A percentile compares a stretch with the other conserved stretches of the same genome.
phyloP scores from a whole-genome alignment of 2,329 filamentous ascomycete genomes.

The Colletotrichum sp. region DNA sequence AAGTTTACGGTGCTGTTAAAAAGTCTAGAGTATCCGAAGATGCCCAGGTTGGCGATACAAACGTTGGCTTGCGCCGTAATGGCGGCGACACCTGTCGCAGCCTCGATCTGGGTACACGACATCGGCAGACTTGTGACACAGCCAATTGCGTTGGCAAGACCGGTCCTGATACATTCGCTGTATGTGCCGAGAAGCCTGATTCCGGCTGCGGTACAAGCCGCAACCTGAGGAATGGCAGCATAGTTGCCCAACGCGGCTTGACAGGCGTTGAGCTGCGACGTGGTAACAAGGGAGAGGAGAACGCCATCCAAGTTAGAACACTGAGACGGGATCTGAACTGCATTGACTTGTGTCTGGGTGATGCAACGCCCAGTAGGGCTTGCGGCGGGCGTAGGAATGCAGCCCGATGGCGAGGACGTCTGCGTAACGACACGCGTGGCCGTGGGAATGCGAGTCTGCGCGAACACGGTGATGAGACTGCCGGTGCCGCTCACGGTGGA shows the following conservation, averaged over 20 bases:
- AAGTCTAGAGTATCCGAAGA: not conserved
- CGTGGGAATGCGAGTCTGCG: not conserved
- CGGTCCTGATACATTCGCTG: not conserved
- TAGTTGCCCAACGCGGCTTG: not conserved
- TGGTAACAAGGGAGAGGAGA: not conserved
- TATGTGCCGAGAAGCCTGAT: not conserved
- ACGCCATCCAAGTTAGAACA: not conserved
- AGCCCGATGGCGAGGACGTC: not conserved
- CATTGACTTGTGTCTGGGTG: not conserved
- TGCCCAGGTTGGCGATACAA: not conserved
- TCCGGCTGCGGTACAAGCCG: accelerated
- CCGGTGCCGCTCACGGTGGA: not conserved
- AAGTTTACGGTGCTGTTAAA: not conserved
- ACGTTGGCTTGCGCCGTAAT: not conserved
- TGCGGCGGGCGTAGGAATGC: not conserved
- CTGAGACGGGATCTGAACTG: not conserved
- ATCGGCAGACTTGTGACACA: not conserved
- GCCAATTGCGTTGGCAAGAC: not conserved
- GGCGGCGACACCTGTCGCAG: not conserved
- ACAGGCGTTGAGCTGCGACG: not conserved
- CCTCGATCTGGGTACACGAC: not conserved
- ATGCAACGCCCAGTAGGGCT: not conserved
- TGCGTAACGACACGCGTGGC: not conserved
- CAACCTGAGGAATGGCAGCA: not conserved
- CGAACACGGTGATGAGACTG: not conserved